These are phyloP conservation scores for Phytophthora pini DNA, from an alignment of 352 stramenopile genomes.

Conservation along the genomic window DNA sequence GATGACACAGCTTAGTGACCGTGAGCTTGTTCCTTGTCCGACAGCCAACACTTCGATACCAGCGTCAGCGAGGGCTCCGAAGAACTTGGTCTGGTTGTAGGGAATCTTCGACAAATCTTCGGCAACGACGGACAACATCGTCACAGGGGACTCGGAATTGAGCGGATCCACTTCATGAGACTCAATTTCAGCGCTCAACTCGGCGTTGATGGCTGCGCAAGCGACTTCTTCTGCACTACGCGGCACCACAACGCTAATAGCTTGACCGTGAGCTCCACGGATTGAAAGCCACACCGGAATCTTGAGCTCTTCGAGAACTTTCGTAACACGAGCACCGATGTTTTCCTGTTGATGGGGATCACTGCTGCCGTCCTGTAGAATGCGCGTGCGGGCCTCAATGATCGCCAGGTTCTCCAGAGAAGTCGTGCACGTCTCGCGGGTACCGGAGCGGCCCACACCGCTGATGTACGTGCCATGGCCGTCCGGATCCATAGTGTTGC, in stretches of 20 bases:
- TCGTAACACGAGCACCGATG: constrained; percentile 78
- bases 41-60: constrained; percentile 78
- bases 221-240: constrained; percentile 40
- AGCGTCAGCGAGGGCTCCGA: constrained; percentile 70
- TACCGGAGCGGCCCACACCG: constrained; percentile 57
- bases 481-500: constrained; percentile 84
- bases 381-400: constrained; percentile 80
- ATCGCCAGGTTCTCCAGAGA: constrained; percentile 85
- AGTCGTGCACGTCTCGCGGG: constrained; percentile 79
- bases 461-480: constrained; percentile 87
- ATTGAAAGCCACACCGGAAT: constrained; percentile 86
- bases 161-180: constrained; percentile 76
- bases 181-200: constrained; percentile 67
- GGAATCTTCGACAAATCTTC: constrained; percentile 80
- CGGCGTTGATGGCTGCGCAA: constrained; percentile 52
- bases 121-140: constrained; percentile 85
- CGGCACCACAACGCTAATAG: constrained; percentile 80
- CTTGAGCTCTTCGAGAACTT: constrained; percentile 65
- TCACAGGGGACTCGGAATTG: constrained; percentile 74
- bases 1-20: constrained; percentile 81
- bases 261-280: constrained; percentile 80
- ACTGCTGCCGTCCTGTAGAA: constrained; percentile 72
- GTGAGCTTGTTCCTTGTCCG: constrained; percentile 80
- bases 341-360: constrained; percentile 61
- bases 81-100: constrained; percentile 81